Conservation (phyloP, 371 early-diverging fungal species). For the Mucor velutinosus region DNA sequence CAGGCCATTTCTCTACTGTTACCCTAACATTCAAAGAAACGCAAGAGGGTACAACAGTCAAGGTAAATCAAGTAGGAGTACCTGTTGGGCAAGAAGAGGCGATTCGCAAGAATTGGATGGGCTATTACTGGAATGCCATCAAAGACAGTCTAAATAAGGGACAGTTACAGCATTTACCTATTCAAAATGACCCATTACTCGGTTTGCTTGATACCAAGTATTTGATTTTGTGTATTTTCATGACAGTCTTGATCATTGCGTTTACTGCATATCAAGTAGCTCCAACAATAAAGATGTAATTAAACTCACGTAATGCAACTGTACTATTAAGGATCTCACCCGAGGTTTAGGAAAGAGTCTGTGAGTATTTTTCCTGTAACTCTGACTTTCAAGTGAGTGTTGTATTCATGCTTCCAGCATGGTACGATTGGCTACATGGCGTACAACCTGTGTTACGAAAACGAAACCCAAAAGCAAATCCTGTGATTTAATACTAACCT, state of each 20-base stretch:
- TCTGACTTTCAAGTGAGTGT: neutral
- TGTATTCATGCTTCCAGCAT: neutral
- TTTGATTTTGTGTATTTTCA: neutral
- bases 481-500: neutral
- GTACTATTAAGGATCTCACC: neutral
- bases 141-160: constrained; percentile 43
- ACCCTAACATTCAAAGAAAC: constrained; percentile 73
- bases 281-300: neutral
- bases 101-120: constrained; percentile 84
- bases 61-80: constrained; percentile 81
- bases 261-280: constrained; percentile 9
- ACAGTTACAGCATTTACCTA: constrained; percentile 7
- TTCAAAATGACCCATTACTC: neutral
- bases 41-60: constrained; percentile 64
- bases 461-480: neutral
- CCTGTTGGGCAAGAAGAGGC: constrained; percentile 86
- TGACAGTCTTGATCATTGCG: neutral
- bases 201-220: neutral
- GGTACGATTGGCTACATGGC: neutral
- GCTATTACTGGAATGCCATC: constrained; percentile 92
- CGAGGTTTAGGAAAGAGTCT: neutral
- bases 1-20: constrained; percentile 82
- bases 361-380: neutral
- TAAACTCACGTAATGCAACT: neutral
- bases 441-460: neutral